Evolutionary conservation across 176 grass and related monocot genomes (phyloP), one percentile per base, ranked within the genome.

Genomic region (Carex scoparia): DNA sequence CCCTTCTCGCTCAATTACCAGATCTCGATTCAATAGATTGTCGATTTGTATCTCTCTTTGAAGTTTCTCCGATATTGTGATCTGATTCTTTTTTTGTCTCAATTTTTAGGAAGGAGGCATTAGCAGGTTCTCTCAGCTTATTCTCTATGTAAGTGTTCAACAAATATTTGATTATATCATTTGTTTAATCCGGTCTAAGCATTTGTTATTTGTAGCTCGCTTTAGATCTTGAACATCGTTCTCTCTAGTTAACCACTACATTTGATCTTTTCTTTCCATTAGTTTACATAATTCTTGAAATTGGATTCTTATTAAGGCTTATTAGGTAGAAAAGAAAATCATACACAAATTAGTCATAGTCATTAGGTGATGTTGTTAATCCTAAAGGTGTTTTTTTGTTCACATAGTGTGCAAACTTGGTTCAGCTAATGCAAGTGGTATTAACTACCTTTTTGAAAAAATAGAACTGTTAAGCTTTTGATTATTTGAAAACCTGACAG

Each of bases 61-160:
- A 27, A 23, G 27, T 46, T 65, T 44, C 59, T 81, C 16, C 81
- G 46, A 83, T 79, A 7, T 58, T 33, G 13, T 79, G 27, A 79
- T 83, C 81, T 83, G 10, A 83, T 83, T 68, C 9, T 66, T 35
- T 10, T 10, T 35, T 83, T 38, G 61, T 53, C 35, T 19, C 23
- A 31, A 51, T 54, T 53, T 69, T 13, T 46, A 83, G 81, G 81
- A 69, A 83, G 51, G 81, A 83, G 54, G 32, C 62, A 56, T 19
- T 32, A 69, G 5, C 27, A 69, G 63, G 81, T 54, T 83, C 8
- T 14, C 40, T 49, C 59, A 56, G 28, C 40, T 53, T 67, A 48
- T 30, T 23, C 63, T 32, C 81, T 40, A 83, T 83, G 81, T 83
- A 54, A 83, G 63, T 56, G 3, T 83, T 68, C 6, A 12, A 67